Conservation (phyloP, 2,329 filamentous ascomycete genomes). For the Lanzia echinophila region DNA sequence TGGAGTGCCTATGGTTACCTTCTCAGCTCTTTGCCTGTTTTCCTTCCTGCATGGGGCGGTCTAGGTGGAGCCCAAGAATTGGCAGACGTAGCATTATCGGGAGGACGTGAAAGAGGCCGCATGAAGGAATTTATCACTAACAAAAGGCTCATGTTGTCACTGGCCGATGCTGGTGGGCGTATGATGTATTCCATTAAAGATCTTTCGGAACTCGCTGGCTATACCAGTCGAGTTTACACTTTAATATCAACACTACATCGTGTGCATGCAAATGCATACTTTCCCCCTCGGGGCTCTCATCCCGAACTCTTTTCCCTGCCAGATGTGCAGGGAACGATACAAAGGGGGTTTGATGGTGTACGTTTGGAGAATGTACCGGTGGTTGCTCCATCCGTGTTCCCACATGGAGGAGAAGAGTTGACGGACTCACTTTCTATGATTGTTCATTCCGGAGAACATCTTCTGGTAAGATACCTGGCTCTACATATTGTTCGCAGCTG, state of each 20-base stretch:
- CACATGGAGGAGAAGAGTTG: conserved; percentile 84
- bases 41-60: conserved; percentile 90
- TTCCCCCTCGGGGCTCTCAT: conserved; percentile 55
- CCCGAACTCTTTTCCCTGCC: conserved; percentile 82
- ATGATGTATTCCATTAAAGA: conserved; percentile 99
- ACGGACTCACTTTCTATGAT: conserved; percentile 85
- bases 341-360: conserved; percentile 92
- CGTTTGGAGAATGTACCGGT: conserved; percentile 89
- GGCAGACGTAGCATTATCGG: conserved; percentile 41
- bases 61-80: conserved; percentile 67
- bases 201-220: conserved; percentile 87
- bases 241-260: conserved; percentile 91
- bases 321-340: conserved; percentile 87
- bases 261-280: conserved; percentile 86
- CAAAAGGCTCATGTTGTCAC: conserved; percentile 93
- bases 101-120: conserved; percentile 67
- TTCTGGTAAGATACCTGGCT: conserved; percentile 48
- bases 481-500: neutral
- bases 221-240: conserved; percentile 93
- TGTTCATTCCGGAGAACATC: conserved; percentile 82
- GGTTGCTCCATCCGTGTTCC: conserved; percentile 82
- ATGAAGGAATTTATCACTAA: conserved; percentile 99
- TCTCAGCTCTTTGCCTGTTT: conserved; percentile 85
- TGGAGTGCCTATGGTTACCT: conserved; percentile 98
- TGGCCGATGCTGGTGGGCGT: conserved; percentile 89